Evolutionary conservation across 768 basidiomycete species (phyloP), one percentile per base, ranked within the genome.

Genomic region (Russula lepida): DNA sequence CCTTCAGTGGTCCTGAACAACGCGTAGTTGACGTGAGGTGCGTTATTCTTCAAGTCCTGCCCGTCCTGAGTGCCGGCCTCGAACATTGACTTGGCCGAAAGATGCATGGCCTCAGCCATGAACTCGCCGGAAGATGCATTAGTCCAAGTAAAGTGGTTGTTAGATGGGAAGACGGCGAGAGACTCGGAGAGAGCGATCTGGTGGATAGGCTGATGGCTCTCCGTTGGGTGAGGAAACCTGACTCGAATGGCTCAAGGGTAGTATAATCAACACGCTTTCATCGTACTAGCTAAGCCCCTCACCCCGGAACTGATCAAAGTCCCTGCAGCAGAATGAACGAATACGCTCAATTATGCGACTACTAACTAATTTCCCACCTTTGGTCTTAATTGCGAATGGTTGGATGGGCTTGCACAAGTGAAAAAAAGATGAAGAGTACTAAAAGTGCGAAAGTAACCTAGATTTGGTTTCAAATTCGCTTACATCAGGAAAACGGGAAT

Each of bases 141-240:
- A 12, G 47, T 43, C 54, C 54, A 60, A 30, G 47, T 54, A 7
- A 30, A 35, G 37, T 19, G 25, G 21, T 55, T 32, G 39, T 30
- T 27, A 17, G 53, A 55, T 21, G 53, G 54, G 35, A 54, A 27
- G 47, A 55, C 28, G 9, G 47, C 19, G 13, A 8, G 54, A 25
- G 47, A 49, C 17, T n/a, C n/a, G n/a, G n/a, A n/a, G n/a, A n/a
- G n/a, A n/a, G n/a, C 54, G 59, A 30, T 60, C 5, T 8, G 59
- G 53, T 23, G 59, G 59, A 21, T 54, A 60, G 9, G 59, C 52
- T 1, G 59, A 60, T 9, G 46, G 35, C 6, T 37, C 32, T 12
- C 59, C 59, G 37, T n/a, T 60, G 59, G 15, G 43, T 49, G 37
- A 60, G 53, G 4, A 49, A 49, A 8, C 50, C 54, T 23, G 48